phyloP scores from a whole-genome alignment of 176 grass and related monocot genomes.

The Triticum turgidum region DNA sequence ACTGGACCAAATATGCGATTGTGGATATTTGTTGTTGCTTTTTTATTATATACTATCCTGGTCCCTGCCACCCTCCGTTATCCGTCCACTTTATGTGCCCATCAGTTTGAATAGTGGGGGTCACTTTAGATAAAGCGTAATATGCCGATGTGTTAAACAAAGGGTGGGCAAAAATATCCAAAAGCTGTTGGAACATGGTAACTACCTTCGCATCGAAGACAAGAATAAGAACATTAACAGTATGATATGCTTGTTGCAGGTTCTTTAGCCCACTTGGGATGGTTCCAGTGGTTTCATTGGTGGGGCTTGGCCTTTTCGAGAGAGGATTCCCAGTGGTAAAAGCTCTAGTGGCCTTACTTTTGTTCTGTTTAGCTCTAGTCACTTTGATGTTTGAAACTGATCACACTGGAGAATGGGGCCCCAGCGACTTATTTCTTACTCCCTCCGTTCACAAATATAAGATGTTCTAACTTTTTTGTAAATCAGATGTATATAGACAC shows the following conservation, averaged over 20 bases:
- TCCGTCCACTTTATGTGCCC: conserved; percentile 35
- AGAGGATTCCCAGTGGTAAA: conserved; percentile 99
- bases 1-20: conserved; percentile 17
- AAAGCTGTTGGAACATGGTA: conserved; percentile 22
- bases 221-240: conserved; percentile 44
- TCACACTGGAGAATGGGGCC: neutral
- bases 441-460: too few relatives aligned
- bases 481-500: too few relatives aligned
- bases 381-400: conserved; percentile 1
- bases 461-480: too few relatives aligned
- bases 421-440: neutral
- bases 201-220: conserved; percentile 31
- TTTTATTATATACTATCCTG: conserved; percentile 21
- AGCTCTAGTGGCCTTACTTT: conserved; percentile 44
- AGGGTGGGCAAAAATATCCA: neutral
- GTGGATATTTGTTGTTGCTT: conserved; percentile 26
- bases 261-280: conserved; percentile 98
- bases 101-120: conserved; percentile 32
- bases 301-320: conserved; percentile 95
- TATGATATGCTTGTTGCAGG: conserved; percentile 57
- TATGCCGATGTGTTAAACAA: conserved; percentile 28
- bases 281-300: conserved; percentile 85
- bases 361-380: neutral
- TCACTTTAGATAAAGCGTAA: conserved; percentile 43
- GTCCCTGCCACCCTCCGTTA: neutral